Evolutionary conservation across 2,329 filamentous ascomycete species (phyloP).

Genomic region (Fusarium sp.): DNA sequence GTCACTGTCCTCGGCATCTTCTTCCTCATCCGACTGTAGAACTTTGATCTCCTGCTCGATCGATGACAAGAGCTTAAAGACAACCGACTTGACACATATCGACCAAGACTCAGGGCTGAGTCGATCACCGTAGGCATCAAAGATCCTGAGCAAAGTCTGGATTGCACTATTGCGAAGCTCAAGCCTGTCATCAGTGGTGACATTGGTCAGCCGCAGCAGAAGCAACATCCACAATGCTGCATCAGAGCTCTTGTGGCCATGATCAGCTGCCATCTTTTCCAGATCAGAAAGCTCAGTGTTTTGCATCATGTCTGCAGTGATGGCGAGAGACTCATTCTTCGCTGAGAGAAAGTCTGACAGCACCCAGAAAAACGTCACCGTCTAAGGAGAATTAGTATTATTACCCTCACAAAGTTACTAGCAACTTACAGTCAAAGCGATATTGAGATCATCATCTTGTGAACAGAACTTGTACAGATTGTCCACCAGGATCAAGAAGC

Average conservation of each 20-base stretch:
- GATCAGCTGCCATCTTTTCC: constrained; percentile 66
- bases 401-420: no score
- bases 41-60: constrained; percentile 67
- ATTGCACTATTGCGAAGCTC: constrained; percentile 89
- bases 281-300: constrained; percentile 62
- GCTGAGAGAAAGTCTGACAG: constrained; percentile 85
- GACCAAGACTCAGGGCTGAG: constrained; percentile 83
- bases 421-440: constrained; percentile 81
- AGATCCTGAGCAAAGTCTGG: constrained; percentile 89
- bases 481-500: constrained; percentile 81
- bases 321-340: constrained; percentile 66
- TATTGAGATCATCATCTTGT: constrained; percentile 92
- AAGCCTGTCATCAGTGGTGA: constrained; percentile 75
- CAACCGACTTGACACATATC: constrained; percentile 80
- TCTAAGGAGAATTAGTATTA: constrained; percentile 56
- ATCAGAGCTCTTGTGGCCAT: constrained; percentile 68
- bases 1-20: constrained; percentile 54
- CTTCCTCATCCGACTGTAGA: constrained; percentile 50
- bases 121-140: constrained; percentile 88
- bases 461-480: constrained; percentile 89
- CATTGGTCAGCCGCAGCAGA: constrained; percentile 74
- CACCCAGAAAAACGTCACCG: constrained; percentile 95
- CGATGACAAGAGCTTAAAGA: constrained; percentile 80
- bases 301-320: constrained; percentile 66
- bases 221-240: constrained; percentile 83